phyloP scores from a whole-genome alignment of 2,329 filamentous ascomycete genomes.

The Fonsecaea erecta region DNA sequence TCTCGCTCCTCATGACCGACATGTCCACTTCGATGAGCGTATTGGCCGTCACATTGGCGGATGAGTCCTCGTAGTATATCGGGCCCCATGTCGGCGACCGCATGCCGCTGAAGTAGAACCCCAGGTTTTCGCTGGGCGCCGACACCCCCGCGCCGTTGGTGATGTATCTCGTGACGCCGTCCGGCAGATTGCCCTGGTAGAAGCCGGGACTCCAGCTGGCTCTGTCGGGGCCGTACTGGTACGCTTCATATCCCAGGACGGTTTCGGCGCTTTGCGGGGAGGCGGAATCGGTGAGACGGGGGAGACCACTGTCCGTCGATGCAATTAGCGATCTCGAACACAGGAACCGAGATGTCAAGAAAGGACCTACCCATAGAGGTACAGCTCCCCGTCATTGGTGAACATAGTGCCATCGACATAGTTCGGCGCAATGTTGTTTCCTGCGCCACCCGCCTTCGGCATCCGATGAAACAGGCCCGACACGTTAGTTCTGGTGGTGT shows the following conservation, averaged over 20 bases:
- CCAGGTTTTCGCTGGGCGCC: slow-evolving; percentile 71
- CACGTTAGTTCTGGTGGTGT: slow-evolving; percentile 56
- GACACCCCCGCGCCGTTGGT: slow-evolving; percentile 67
- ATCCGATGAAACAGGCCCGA: slow-evolving; percentile 59
- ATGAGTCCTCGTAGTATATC: slow-evolving; percentile 58
- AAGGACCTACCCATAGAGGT: slow-evolving; percentile 57
- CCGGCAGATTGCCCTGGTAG: slow-evolving; percentile 47
- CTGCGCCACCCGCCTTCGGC: slow-evolving; percentile 54
- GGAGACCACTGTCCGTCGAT: slow-evolving; percentile 54
- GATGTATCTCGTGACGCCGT: slow-evolving; percentile 63
- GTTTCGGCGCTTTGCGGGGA: slow-evolving; percentile 43
- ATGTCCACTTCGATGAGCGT: slow-evolving; percentile 67
- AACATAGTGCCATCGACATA: slow-evolving; percentile 69
- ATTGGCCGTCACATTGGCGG: slow-evolving; percentile 52
- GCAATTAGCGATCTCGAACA: slow-evolving; percentile 8
- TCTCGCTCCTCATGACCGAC: slow-evolving; percentile 53
- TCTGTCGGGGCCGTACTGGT: slow-evolving; percentile 56
- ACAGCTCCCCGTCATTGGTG: slow-evolving; percentile 67
- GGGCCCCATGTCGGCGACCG: slow-evolving; percentile 56
- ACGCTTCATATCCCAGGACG: slow-evolving; percentile 59
- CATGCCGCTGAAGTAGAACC: slow-evolving; percentile 72
- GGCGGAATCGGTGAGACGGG: slow-evolving; percentile 43
- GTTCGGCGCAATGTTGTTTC: slow-evolving; percentile 51
- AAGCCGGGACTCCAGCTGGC: slow-evolving; percentile 54
- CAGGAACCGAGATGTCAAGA: not conserved